Conservation (phyloP, 2,329 filamentous ascomycete species). For the Fusarium goolgardi region DNA sequence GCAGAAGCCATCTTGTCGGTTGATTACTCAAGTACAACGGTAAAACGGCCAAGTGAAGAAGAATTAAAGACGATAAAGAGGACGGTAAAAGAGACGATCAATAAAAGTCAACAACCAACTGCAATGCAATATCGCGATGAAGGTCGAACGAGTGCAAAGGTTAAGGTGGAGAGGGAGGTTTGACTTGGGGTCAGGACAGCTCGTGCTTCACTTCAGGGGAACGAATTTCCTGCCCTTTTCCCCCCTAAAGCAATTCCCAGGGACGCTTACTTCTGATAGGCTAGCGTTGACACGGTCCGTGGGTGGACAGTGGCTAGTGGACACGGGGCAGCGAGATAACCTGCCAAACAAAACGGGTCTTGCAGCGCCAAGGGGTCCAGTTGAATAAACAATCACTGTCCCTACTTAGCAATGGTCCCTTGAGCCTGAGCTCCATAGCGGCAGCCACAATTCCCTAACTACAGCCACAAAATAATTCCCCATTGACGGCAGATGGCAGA, state of each 20-base stretch:
- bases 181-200: constrained; percentile 44
- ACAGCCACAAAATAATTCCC: constrained; percentile 32
- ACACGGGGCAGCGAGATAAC: constrained; percentile 47
- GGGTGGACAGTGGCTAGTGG: constrained; percentile 47
- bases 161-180: constrained; percentile 44
- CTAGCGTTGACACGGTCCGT: constrained; percentile 44
- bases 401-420: constrained; percentile 24
- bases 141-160: constrained; percentile 46
- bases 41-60: constrained; percentile 16
- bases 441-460: constrained; percentile 35
- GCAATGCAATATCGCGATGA: constrained; percentile 44
- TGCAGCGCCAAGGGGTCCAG: constrained; percentile 32
- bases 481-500: neutral
- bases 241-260: constrained; percentile 44
- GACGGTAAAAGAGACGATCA: constrained; percentile 39
- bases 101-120: constrained; percentile 36
- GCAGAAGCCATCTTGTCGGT: constrained; percentile 64
- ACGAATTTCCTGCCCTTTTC: constrained; percentile 52
- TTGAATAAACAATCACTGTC: constrained; percentile 28
- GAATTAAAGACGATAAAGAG: constrained; percentile 25
- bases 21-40: constrained; percentile 22
- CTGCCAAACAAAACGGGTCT: constrained; percentile 40
- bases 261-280: constrained; percentile 48
- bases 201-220: constrained; percentile 52
- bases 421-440: constrained; percentile 28